phyloP scores from a whole-genome alignment of 495 filamentous ascomycete genomes.

The Lepraria neglecta region DNA sequence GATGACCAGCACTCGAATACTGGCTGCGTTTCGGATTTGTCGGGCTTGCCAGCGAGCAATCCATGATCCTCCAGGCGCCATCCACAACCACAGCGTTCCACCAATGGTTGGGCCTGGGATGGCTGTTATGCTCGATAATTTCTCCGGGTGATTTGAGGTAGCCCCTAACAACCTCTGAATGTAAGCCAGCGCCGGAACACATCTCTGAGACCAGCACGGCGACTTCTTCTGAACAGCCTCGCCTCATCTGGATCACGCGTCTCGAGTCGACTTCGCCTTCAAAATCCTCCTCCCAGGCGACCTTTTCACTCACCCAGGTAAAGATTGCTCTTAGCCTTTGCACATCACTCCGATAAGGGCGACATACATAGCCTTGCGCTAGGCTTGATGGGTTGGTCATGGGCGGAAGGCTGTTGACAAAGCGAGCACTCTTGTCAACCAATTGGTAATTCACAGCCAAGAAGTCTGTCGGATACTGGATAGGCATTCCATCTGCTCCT shows the following conservation, averaged over 20 bases:
- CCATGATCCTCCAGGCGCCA: constrained; percentile 93
- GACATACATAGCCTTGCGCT: constrained; percentile 86
- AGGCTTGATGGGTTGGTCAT: constrained; percentile 78
- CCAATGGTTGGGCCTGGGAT: constrained; percentile 86
- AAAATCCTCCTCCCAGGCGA: constrained; percentile 93
- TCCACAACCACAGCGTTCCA: constrained; percentile 96
- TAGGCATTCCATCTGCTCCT: constrained; percentile 72
- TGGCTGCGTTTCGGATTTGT: constrained; percentile 72
- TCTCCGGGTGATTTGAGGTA: constrained; percentile 91
- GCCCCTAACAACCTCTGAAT: constrained; percentile 75
- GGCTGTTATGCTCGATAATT: constrained; percentile 61
- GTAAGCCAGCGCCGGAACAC: constrained; percentile 84
- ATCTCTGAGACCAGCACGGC: constrained; percentile 85
- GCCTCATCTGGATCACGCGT: constrained; percentile 72
- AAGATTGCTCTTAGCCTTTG: constrained; percentile 91
- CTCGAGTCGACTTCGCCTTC: constrained; percentile 73
- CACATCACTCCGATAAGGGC: constrained; percentile 90
- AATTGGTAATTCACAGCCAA: constrained; percentile 67
- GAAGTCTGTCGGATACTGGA: constrained; percentile 80
- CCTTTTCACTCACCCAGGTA: constrained; percentile 91
- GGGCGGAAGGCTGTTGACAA: constrained; percentile 82
- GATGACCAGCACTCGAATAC: constrained; percentile 64
- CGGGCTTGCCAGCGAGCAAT: constrained; percentile 84
- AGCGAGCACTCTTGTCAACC: constrained; percentile 93
- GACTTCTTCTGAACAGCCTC: constrained; percentile 87